These are phyloP conservation scores for Phytophthora pini DNA, from an alignment of 352 stramenopile species.

Conservation along the genomic window DNA sequence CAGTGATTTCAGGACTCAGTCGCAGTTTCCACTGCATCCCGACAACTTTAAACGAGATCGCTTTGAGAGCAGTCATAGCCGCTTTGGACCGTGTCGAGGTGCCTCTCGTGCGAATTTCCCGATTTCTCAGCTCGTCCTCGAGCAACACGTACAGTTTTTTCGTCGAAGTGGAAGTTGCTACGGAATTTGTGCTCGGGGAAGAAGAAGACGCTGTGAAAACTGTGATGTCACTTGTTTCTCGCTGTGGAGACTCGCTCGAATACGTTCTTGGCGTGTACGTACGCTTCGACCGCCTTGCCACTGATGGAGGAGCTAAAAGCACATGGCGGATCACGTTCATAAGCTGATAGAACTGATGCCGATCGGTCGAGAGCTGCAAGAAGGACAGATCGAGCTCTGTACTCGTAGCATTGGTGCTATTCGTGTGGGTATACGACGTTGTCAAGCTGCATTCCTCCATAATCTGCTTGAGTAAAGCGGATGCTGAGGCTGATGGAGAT, in stretches of 20 bases:
- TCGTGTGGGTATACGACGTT: conserved; percentile 59
- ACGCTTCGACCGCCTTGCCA: conserved; percentile 40
- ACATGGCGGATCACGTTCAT: conserved; percentile 81
- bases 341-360: conserved; percentile 86
- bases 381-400: conserved; percentile 76
- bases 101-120: conserved; percentile 59
- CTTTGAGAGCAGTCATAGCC: conserved; percentile 55
- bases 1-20: conserved; percentile 61
- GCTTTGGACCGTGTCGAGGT: conserved; percentile 33
- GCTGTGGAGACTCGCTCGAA: conserved; percentile 12
- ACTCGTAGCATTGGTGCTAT: conserved; percentile 46
- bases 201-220: conserved; percentile 37
- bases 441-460: conserved; percentile 82
- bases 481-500: conserved; percentile 18
- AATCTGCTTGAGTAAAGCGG: conserved; percentile 67
- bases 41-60: conserved; percentile 72
- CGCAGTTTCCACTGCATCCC: conserved; percentile 65
- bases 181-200: conserved; percentile 7
- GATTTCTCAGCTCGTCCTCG: conserved; percentile 70
- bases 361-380: conserved; percentile 73
- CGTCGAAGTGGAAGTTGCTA: conserved; percentile 20
- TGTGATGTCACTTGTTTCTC: conserved; percentile 39
- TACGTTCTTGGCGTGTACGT: conserved; percentile 23
- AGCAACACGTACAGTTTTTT: conserved; percentile 73
- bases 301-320: conserved; percentile 66